A percentile compares a stretch with the other conserved stretches of the same genome.
These are phyloP conservation scores for Capronia coronata DNA, from an alignment of 2,329 filamentous ascomycete species.

Conservation along the genomic window DNA sequence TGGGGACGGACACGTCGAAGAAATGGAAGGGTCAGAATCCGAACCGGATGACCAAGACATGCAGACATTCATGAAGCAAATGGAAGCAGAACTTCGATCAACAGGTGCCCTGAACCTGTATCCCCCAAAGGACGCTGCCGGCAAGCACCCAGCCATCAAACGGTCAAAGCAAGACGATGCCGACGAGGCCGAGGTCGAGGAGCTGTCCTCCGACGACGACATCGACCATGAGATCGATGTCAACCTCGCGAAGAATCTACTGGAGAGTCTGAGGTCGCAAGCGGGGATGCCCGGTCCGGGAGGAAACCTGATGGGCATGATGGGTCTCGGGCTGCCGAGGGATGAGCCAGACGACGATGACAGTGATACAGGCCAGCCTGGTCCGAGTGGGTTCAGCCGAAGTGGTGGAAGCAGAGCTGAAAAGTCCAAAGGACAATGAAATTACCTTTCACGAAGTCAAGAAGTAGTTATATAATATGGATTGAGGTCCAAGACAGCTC, in stretches of 20 bases:
- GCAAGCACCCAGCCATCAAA: constrained; percentile 20
- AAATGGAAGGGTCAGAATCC: constrained; percentile 41
- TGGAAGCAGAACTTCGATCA: constrained; percentile 44
- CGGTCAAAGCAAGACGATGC: constrained; percentile 20
- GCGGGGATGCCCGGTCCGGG: constrained; percentile 78
- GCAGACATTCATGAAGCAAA: constrained; percentile 39
- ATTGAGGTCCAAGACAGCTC: background rate
- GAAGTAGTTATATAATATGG: too few relatives aligned
- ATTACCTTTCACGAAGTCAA: too few relatives aligned
- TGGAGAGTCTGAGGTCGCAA: constrained; percentile 90
- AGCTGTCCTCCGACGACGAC: constrained; percentile 28
- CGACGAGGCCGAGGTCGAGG: constrained; percentile 24
- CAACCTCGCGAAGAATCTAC: constrained; percentile 79
- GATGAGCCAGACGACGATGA: constrained; percentile 11
- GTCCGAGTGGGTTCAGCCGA: constrained; percentile 10
- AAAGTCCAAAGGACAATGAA: background rate
- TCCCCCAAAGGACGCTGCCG: constrained; percentile 29
- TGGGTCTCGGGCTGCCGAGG: constrained; percentile 45
- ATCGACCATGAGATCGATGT: constrained; percentile 70
- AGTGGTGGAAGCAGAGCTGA: background rate
- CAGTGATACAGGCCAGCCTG: constrained; percentile 11
- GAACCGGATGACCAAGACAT: constrained; percentile 41
- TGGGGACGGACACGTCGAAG: constrained; percentile 8
- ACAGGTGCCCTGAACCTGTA: constrained; percentile 42
- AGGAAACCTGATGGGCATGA: constrained; percentile 76